Percentiles rank a stretch among this genome's conserved stretches.
These are phyloP conservation scores for Rehmannia glutinosa DNA, from an alignment of 257 asterid species.

Conservation along the genomic window DNA sequence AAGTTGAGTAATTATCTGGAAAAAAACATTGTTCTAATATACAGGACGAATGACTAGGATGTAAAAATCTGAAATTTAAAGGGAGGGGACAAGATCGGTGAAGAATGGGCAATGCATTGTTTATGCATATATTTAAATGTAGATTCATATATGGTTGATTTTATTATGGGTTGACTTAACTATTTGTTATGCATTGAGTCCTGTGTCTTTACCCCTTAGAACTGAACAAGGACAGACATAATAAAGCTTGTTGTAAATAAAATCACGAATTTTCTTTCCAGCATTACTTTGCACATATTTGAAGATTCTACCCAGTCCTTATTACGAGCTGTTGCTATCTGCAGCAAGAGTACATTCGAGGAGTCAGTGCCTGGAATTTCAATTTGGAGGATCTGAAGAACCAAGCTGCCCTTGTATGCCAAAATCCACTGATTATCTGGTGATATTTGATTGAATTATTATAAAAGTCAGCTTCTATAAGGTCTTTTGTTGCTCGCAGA, in stretches of 20 bases:
- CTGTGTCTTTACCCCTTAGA: not conserved
- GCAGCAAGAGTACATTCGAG: conserved; percentile 97
- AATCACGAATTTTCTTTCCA: not conserved
- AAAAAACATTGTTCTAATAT: too few species aligned
- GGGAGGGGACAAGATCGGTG: not conserved
- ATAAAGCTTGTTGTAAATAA: not conserved
- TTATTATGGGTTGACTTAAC: not conserved
- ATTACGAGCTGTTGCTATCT: conserved; percentile 15
- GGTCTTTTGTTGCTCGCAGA: conserved; percentile 38
- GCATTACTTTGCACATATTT: conserved; percentile 3
- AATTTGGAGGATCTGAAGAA: conserved; percentile 85
- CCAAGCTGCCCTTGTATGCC: conserved; percentile 87
- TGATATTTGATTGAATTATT: conserved; percentile 14
- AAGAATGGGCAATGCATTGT: not conserved
- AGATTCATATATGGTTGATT: not conserved
- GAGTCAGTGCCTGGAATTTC: conserved; percentile 96
- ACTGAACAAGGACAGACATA: not conserved
- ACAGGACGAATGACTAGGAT: conserved; percentile 1
- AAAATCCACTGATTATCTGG: conserved; percentile 12
- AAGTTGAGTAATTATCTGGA: not conserved
- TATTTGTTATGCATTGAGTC: not conserved
- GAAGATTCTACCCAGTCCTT: not conserved
- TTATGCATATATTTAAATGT: not conserved
- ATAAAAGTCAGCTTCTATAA: not conserved
- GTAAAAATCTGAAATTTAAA: not conserved